Evolutionary conservation across 2,329 filamentous ascomycete genomes (phyloP), one percentile per base, ranked within the genome.

Genomic region (Pyrenophora tritici-repentis): DNA sequence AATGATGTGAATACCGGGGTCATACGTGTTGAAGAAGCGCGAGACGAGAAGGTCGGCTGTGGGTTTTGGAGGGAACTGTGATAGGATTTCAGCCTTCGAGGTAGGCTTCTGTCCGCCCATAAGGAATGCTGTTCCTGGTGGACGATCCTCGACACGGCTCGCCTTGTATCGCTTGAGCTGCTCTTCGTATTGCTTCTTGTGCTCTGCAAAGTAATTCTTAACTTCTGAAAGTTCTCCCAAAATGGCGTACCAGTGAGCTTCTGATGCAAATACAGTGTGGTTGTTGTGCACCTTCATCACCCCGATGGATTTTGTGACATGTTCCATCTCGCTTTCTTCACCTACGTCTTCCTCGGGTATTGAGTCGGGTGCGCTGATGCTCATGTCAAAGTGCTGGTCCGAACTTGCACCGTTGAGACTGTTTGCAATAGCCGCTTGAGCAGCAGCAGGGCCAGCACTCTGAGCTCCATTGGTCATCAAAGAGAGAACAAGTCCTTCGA

Each of bases 401-500:
- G 59, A 43, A 17, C 68, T 64, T 44, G 67, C 71, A 35, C 72
- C 75, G 55, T 70, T 75, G 46, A 75, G 72, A 49, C 78, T 79
- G 47, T 73, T 70, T 4, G 78, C 78, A 31, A 86, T 81, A 6
- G 78, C 81, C 29, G 83, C 83, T 50, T 82, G 79, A n/a, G 84
- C 84, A 41, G 84, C 83, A 14, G 80, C 73, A 3, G 81, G 79
- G 17, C 84, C 83, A 39, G 81, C 79, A 47, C 83, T 81, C 59
- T 83, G 79, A n/a, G 81, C 82, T 50, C 90, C 90, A 72, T 90
- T 92, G 68, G 93, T 93, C 93, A 97, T 97, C 69, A 97, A 76
- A 22, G 91, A 95, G 59, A 97, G 77, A 55, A 97, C 93, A 72
- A 97, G 79, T 63, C 90, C 89, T 81, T 97, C 93, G 61, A 97